Percentiles rank a stretch among this genome's conserved stretches.
These are phyloP conservation scores for Colletotrichum tropicicola DNA, from an alignment of 2,329 filamentous ascomycete genomes.

Conservation along the genomic window DNA sequence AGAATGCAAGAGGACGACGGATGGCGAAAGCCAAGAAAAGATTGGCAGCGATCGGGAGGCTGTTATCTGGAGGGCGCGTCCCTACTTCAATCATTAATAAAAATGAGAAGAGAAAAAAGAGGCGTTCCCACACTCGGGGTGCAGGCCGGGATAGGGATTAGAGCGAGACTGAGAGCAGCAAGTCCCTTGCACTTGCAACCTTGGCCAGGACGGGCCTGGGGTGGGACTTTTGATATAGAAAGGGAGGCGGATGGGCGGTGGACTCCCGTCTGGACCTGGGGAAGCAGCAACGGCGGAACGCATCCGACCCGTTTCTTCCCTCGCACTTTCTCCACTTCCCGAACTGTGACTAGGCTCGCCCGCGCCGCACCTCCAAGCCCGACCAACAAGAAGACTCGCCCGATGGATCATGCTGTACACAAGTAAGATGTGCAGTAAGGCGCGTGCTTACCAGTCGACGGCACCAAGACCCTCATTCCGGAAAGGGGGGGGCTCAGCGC, in stretches of 20 bases:
- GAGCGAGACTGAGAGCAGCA: neutral
- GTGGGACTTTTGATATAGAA: constrained; percentile 21
- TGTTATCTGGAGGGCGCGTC: neutral
- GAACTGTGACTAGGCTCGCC: constrained; percentile 10
- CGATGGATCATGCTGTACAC: no score
- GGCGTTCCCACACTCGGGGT: constrained; percentile 22
- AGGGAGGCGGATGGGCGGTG: neutral
- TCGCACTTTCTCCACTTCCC: constrained; percentile 19
- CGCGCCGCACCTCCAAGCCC: neutral
- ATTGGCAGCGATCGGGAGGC: constrained; percentile 13
- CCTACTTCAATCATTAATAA: constrained; percentile 10
- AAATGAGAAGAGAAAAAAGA: neutral
- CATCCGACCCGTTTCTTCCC: constrained; percentile 12
- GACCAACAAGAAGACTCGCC: no score
- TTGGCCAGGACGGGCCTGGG: constrained; percentile 9
- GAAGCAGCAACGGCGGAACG: neutral
- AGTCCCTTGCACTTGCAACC: constrained; percentile 7
- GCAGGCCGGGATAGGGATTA: constrained; percentile 17
- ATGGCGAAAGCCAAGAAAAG: constrained; percentile 13
- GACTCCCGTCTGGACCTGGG: no score
- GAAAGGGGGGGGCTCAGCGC: no score
- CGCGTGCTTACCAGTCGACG: no score
- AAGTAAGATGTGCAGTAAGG: no score
- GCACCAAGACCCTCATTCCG: no score
- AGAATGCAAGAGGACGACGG: neutral